phyloP scores from a whole-genome alignment of 108 stramenopile species.

The Nitzschia palea region DNA sequence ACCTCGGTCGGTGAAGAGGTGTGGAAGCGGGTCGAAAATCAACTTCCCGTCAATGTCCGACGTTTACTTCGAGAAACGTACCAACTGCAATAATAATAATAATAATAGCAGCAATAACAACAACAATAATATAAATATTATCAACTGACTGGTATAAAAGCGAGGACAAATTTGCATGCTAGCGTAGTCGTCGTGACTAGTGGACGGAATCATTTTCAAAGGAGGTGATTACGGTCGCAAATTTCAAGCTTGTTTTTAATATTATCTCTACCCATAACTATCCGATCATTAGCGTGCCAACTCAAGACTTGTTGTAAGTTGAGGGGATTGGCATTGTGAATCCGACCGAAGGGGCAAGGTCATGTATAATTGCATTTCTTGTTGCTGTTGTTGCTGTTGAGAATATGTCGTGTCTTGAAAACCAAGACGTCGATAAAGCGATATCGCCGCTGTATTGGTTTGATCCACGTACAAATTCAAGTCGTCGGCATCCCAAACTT shows the following conservation, averaged over 20 bases:
- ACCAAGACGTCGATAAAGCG: slow-evolving; percentile 51
- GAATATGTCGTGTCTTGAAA: slow-evolving; percentile 26
- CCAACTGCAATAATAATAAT: slow-evolving; percentile 21
- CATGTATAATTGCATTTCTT: slow-evolving; percentile 17
- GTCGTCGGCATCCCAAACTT: slow-evolving; percentile 32
- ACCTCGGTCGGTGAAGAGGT: slow-evolving; percentile 51
- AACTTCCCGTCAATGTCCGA: slow-evolving; percentile 72
- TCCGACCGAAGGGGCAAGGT: neutral
- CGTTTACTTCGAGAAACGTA: slow-evolving; percentile 63
- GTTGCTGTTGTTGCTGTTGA: neutral
- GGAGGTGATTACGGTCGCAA: too few species aligned
- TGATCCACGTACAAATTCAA: slow-evolving; percentile 69
- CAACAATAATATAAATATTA: neutral
- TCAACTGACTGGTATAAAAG: neutral
- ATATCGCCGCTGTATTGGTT: slow-evolving; percentile 54
- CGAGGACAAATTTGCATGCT: too few species aligned
- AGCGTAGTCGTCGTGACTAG: too few species aligned
- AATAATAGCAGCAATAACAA: neutral
- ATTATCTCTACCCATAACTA: too few species aligned
- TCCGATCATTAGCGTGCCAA: too few species aligned
- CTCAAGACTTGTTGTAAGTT: too few species aligned
- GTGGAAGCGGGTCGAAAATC: slow-evolving; percentile 57
- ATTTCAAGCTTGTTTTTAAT: too few species aligned
- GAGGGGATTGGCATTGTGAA: too few species aligned
- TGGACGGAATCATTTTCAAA: too few species aligned